Evolutionary conservation across 1,139 yeast species (phyloP).

Genomic region (Blastobotrys persicus): DNA sequence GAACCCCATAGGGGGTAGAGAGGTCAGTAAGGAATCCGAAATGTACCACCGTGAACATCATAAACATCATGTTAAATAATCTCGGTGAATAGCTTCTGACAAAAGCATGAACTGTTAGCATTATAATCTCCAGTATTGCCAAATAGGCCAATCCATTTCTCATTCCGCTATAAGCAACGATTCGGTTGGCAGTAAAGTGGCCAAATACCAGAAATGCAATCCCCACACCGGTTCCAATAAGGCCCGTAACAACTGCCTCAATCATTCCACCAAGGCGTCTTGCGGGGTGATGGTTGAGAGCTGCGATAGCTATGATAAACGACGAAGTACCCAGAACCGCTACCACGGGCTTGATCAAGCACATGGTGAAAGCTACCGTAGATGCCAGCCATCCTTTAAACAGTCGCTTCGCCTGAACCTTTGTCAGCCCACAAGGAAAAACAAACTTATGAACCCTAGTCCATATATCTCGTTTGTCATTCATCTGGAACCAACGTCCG

Average conservation of each 20-base stretch:
- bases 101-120: constrained; percentile 50
- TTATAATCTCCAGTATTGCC: constrained; percentile 45
- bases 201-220: constrained; percentile 44
- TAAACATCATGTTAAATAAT: constrained; percentile 46
- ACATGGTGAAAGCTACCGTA: constrained; percentile 42
- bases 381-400: constrained; percentile 42
- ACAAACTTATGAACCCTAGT: constrained; percentile 5
- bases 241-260: constrained; percentile 43
- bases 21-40: constrained; percentile 44
- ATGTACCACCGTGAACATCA: constrained; percentile 48
- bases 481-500: background rate
- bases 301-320: constrained; percentile 44
- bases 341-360: constrained; percentile 40
- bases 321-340: constrained; percentile 42
- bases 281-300: constrained; percentile 51
- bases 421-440: constrained; percentile 18
- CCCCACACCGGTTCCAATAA: constrained; percentile 45
- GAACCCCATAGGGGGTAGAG: constrained; percentile 30
- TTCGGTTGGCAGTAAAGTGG: constrained; percentile 42
- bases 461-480: background rate
- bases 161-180: constrained; percentile 21
- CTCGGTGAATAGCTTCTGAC: constrained; percentile 47
- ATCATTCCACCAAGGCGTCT: constrained; percentile 48
- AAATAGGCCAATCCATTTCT: constrained; percentile 44
- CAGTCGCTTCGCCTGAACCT: constrained; percentile 30